Conservation (phyloP, 768 basidiomycete genomes). For the Lyophyllum decastes region DNA sequence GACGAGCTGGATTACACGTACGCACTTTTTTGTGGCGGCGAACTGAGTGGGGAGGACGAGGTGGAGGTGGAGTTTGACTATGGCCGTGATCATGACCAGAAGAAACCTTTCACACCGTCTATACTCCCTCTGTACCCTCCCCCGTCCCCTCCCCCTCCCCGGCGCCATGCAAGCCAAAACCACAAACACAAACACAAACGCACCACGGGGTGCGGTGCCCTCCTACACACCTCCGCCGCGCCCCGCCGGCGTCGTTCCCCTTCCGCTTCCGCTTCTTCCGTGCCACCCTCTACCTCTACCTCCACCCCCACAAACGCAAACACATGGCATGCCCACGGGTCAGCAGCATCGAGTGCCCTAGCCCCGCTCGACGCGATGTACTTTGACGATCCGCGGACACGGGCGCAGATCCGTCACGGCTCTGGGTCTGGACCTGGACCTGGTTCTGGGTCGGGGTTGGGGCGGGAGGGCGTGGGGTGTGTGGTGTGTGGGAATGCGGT, state of each 20-base stretch:
- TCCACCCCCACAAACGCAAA: slow-evolving; percentile 15
- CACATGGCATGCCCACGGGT: slow-evolving; percentile 59
- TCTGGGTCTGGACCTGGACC: too few relatives aligned
- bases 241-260: too few relatives aligned
- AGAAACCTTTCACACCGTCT: slow-evolving; percentile 16
- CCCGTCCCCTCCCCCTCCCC: not conserved
- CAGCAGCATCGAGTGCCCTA: slow-evolving; percentile 48
- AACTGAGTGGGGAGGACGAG: not conserved
- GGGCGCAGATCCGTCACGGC: slow-evolving; percentile 43
- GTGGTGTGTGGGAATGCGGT: slow-evolving; percentile 64
- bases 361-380: slow-evolving; percentile 58
- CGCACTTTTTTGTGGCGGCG: slow-evolving; percentile 12
- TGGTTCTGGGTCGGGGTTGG: too few relatives aligned
- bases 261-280: too few relatives aligned
- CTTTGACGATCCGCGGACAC: slow-evolving; percentile 46
- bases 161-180: not conserved
- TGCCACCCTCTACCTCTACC: slow-evolving; percentile 15
- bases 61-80: too few relatives aligned
- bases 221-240: slow-evolving; percentile 57
- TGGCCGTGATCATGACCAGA: not conserved
- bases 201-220: slow-evolving; percentile 61
- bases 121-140: slow-evolving; percentile 14
- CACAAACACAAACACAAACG: slow-evolving; percentile 5
- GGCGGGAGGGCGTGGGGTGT: slow-evolving; percentile 70
- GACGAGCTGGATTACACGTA: slow-evolving; percentile 1